Conservation (phyloP, 2,329 filamentous ascomycete genomes). For the Curvularia eragrostidis region DNA sequence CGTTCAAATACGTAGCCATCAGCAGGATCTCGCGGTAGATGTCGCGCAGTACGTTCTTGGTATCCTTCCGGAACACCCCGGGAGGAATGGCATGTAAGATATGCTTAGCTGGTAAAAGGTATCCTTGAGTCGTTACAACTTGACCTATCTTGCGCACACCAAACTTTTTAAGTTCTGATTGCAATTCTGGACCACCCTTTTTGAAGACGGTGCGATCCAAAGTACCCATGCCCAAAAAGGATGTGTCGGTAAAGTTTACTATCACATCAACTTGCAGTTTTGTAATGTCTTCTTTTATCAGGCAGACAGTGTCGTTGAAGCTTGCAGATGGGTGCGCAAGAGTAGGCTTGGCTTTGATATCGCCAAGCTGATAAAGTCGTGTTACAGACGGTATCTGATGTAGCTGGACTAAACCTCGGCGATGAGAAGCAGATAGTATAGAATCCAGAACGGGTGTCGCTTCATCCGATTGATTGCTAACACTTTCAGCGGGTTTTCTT, state of each 20-base stretch:
- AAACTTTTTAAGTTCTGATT: slow-evolving; percentile 30
- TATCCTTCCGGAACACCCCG: slow-evolving; percentile 29
- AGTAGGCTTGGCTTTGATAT: slow-evolving; percentile 34
- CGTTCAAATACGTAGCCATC: slow-evolving; percentile 31
- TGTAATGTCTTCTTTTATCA: slow-evolving; percentile 45
- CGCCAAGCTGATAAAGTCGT: slow-evolving; percentile 36
- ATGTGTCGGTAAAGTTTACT: slow-evolving; percentile 41
- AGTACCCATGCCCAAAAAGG: slow-evolving; percentile 38
- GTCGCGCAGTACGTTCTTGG: slow-evolving; percentile 34
- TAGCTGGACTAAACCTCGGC: slow-evolving; percentile 28
- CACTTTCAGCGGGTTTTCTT: slow-evolving; percentile 19
- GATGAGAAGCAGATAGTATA: slow-evolving; percentile 16
- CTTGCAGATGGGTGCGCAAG: slow-evolving; percentile 27
- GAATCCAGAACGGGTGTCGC: slow-evolving; percentile 35
- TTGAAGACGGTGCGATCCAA: slow-evolving; percentile 42
- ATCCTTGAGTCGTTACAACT: slow-evolving; percentile 37
- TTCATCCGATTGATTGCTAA: slow-evolving; percentile 33
- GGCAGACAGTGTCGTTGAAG: slow-evolving; percentile 39
- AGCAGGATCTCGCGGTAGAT: slow-evolving; percentile 40
- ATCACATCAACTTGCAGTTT: slow-evolving; percentile 42
- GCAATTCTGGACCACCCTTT: slow-evolving; percentile 37
- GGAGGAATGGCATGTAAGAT: slow-evolving; percentile 42
- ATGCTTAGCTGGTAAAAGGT: slow-evolving; percentile 38
- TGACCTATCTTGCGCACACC: slow-evolving; percentile 38
- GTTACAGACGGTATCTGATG: slow-evolving; percentile 38